phyloP scores from a whole-genome alignment of 345 rosid species.

The Hypericum perforatum region DNA sequence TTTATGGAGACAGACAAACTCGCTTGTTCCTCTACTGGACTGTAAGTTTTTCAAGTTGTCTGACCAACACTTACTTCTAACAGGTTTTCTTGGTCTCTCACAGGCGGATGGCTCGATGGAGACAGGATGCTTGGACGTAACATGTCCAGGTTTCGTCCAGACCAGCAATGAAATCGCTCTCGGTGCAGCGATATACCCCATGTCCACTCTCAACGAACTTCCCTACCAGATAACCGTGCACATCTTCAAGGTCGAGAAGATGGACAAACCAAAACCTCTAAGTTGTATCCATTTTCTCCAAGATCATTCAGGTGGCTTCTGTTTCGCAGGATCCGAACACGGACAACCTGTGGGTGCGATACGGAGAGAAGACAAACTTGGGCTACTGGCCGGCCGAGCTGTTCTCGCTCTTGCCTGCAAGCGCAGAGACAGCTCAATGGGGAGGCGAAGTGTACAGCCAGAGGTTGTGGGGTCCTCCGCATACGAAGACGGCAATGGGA shows the following conservation, averaged over 20 bases:
- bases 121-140: conserved; percentile 56
- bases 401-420: not conserved
- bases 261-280: not conserved
- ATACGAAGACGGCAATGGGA: conserved; percentile 50
- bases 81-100: not conserved
- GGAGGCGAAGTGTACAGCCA: conserved; percentile 58
- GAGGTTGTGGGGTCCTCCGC: conserved; percentile 30
- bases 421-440: conserved; percentile 39
- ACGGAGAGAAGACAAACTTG: conserved; percentile 33
- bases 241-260: conserved; percentile 30
- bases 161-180: conserved; percentile 44
- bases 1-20: conserved; percentile 44
- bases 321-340: conserved; percentile 30
- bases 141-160: conserved; percentile 55
- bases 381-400: conserved; percentile 41
- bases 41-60: conserved; percentile 16
- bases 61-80: no score
- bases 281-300: not conserved
- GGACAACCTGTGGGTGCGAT: conserved; percentile 46
- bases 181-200: conserved; percentile 45
- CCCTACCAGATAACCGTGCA: conserved; percentile 39
- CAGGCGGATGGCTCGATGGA: conserved; percentile 35
- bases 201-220: conserved; percentile 28
- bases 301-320: no score
- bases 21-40: conserved; percentile 48